These are phyloP conservation scores for Prillingera fragicola DNA, from an alignment of 1,284 basidiomycete species.

Conservation along the genomic window DNA sequence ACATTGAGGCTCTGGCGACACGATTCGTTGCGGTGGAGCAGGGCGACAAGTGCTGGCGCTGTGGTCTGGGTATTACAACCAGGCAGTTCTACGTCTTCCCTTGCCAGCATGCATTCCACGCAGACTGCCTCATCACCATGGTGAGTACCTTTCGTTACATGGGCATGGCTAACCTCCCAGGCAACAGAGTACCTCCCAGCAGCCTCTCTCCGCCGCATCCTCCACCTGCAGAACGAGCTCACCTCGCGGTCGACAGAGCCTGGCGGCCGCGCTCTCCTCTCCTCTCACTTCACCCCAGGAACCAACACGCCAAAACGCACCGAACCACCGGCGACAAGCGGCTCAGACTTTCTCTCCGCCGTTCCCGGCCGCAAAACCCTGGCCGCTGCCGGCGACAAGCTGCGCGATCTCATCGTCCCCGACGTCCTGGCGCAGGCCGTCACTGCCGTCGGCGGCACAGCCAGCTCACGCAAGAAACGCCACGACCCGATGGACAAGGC, in stretches of 20 bases:
- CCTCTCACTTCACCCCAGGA: slow-evolving; percentile 22
- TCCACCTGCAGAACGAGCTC: slow-evolving; percentile 76
- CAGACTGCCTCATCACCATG: slow-evolving; percentile 85
- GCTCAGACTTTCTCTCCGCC: slow-evolving; percentile 38
- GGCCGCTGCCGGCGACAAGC: slow-evolving; percentile 76
- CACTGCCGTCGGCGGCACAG: slow-evolving; percentile 38
- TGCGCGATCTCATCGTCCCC: slow-evolving; percentile 84
- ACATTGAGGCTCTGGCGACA: slow-evolving; percentile 76
- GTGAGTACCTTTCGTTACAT: slow-evolving; percentile 55
- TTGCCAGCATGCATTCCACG: slow-evolving; percentile 93
- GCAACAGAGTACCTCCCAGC: slow-evolving; percentile 84
- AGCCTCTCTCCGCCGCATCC: slow-evolving; percentile 70
- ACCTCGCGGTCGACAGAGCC: slow-evolving; percentile 51
- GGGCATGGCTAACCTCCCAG: slow-evolving; percentile 49
- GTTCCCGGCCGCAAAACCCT: slow-evolving; percentile 68
- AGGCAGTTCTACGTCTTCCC: slow-evolving; percentile 98
- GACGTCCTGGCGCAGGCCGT: slow-evolving; percentile 67
- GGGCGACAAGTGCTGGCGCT: slow-evolving; percentile 78
- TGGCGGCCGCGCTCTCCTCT: slow-evolving; percentile 35
- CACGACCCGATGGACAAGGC: slow-evolving; percentile 54
- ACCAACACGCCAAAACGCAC: slow-evolving; percentile 25
- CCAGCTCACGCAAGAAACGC: slow-evolving; percentile 44
- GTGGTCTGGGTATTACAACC: slow-evolving; percentile 67
- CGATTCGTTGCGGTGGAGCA: slow-evolving; percentile 92
- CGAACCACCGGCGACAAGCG: slow-evolving; percentile 16